Conservation (phyloP, 768 basidiomycete species). For the Artomyces pyxidatus region DNA sequence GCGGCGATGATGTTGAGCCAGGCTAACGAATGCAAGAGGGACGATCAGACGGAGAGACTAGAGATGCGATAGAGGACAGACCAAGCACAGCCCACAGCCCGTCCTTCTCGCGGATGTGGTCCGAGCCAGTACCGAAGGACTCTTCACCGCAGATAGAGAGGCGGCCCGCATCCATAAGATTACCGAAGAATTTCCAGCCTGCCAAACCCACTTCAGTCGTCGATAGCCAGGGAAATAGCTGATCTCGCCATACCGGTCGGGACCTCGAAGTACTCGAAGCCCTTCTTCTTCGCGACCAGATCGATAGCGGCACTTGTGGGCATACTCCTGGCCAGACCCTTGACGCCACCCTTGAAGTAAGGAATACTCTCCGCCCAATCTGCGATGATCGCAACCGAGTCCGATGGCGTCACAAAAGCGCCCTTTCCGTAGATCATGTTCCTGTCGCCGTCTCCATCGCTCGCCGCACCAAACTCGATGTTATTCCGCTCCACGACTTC, state of each 20-base stretch:
- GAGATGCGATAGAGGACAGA: slow-evolving; percentile 29
- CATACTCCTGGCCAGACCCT: slow-evolving; percentile 95
- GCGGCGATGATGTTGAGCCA: slow-evolving; percentile 97
- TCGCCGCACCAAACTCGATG: slow-evolving; percentile 92
- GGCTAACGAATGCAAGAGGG: slow-evolving; percentile 36
- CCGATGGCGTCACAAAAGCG: slow-evolving; percentile 96
- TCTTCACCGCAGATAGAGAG: slow-evolving; percentile 99
- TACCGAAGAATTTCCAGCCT: slow-evolving; percentile 99
- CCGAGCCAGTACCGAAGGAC: slow-evolving; percentile 98
- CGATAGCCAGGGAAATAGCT: neutral
- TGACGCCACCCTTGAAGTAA: slow-evolving; percentile 89
- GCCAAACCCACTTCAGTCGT: slow-evolving; percentile 1
- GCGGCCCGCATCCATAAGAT: slow-evolving; percentile 97
- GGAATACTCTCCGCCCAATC: slow-evolving; percentile 92
- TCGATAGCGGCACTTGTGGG: slow-evolving; percentile 97
- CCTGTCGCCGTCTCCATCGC: slow-evolving; percentile 95
- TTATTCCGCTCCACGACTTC: slow-evolving; percentile 80
- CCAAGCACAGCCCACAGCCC: slow-evolving; percentile 97
- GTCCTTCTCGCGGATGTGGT: slow-evolving; percentile 99
- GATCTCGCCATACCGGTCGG: slow-evolving; percentile 65
- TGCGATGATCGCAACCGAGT: slow-evolving; percentile 98
- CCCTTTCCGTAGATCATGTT: slow-evolving; percentile 99
- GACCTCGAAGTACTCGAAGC: slow-evolving; percentile 89
- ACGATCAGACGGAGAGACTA: neutral
- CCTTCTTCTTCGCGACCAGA: slow-evolving; percentile 90